Base-by-base conservation (phyloP, 2,329 filamentous ascomycete genomes). In the Fusarium tjaetaba region DNA sequence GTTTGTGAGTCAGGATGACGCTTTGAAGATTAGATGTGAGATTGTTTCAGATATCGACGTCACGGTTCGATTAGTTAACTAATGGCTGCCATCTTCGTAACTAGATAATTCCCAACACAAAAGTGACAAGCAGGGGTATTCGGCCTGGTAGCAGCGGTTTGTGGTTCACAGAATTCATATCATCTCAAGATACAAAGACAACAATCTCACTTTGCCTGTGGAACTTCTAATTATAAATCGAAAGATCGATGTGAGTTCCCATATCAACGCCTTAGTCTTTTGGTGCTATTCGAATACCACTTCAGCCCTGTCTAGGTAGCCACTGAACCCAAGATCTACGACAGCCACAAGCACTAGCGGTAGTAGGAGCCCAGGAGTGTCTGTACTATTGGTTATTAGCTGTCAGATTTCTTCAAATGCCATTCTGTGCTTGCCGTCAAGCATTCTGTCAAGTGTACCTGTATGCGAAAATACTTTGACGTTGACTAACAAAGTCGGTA, bases 401-500 rank as follows among this genome's bases (percentile, higher is more conserved):
- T 20, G 46, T 28, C 41, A 41, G 30, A 28, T 11, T 36, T 41
- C 32, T 20, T 32, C 32, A 30, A 30, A 28, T 48, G 30, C 36
- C 18, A 24, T 34, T 28, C 56, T 52, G 46, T 51, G 30, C 24
- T 67, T 34, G 30, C 20, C 36, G 46, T 55, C 63, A 30, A 60
- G 56, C 34, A 61, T 65, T 51, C 43, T 41, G 45, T 41, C 42
- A 59, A 28, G n/a, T 30, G 24, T 43, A 43, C 18, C 39, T 20
- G 20, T 52, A 53, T 70, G 52, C 52, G 59, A 70, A 70, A 69
- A 53, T 48, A 34, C 45, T 42, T 42, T 41, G 30, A 24, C 42
- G 41, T 58, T 58, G 51, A 70, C 67, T 63, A 49, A 49, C 34
- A 63, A 63, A 60, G 53, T 63, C 61, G 61, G 53, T 63, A 63